Conservation (phyloP, 257 asterid species). For the Lantana camara region DNA sequence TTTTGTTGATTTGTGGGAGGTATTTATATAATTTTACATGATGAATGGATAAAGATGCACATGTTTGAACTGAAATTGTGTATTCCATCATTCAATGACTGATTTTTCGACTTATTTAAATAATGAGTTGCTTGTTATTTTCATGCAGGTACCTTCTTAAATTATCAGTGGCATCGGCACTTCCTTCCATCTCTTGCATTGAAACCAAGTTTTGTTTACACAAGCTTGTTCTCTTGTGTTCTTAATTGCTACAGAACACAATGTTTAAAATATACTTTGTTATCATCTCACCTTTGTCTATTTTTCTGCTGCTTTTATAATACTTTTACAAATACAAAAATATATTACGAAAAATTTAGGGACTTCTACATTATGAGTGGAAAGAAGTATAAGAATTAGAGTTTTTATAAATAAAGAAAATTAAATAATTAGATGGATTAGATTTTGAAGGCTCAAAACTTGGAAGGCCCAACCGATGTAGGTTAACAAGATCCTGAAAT, state of each 20-base stretch:
- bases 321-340: too few species aligned
- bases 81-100: not conserved
- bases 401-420: too few species aligned
- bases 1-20: not conserved
- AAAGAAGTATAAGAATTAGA: too few species aligned
- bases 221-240: not conserved
- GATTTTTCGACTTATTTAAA: not conserved
- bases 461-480: constrained; percentile 2
- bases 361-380: too few species aligned
- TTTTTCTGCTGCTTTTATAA: too few species aligned
- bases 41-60: not conserved
- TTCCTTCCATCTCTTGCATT: constrained; percentile 55
- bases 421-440: too few species aligned
- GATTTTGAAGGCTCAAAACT: too few species aligned
- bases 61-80: constrained; percentile 6
- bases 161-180: constrained; percentile 62
- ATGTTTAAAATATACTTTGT: too few species aligned
- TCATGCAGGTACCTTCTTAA: constrained; percentile 66
- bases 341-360: too few species aligned
- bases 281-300: too few species aligned
- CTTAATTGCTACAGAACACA: not conserved
- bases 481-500: too few species aligned
- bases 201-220: constrained; percentile 48
- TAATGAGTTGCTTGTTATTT: not conserved
- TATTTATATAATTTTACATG: not conserved